Evolutionary conservation across 2,329 filamentous ascomycete genomes (phyloP).

Genomic region (Tolypocladium endophyticum): DNA sequence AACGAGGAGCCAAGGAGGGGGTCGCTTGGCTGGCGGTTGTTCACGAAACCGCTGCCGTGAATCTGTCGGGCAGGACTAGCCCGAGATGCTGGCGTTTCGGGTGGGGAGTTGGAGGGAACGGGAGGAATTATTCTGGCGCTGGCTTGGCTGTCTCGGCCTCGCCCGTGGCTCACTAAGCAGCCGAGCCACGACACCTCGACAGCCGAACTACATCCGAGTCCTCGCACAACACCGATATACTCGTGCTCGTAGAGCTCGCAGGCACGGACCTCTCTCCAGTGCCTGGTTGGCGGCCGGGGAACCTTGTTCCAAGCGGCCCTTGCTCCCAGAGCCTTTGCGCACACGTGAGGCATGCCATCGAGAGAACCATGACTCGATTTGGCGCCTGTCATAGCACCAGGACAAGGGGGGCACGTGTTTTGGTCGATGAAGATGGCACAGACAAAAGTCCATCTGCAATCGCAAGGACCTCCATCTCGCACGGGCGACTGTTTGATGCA

Average conservation of each 20-base stretch:
- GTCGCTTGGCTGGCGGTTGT: not conserved
- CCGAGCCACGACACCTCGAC: not conserved
- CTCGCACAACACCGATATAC: no score
- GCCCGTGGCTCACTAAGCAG: not conserved
- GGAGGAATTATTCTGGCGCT: not conserved
- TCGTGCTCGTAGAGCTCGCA: no score
- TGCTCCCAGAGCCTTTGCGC: no score
- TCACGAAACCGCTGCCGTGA: not conserved
- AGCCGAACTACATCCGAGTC: no score
- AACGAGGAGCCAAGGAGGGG: not conserved
- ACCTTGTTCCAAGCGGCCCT: not conserved
- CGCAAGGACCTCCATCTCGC: not conserved
- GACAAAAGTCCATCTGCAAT: not conserved
- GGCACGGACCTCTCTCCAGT: not conserved
- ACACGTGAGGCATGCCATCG: no score
- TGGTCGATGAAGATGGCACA: not conserved
- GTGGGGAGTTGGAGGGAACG: not conserved
- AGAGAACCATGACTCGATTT: not conserved
- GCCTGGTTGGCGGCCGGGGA: not conserved
- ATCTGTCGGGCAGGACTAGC: not conserved
- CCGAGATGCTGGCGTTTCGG: not conserved
- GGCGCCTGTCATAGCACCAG: not conserved
- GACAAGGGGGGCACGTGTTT: not conserved
- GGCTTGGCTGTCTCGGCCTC: not conserved
- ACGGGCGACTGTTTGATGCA: not conserved